Conservation (phyloP, 495 filamentous ascomycete species). For the Cercophora sp. region DNA sequence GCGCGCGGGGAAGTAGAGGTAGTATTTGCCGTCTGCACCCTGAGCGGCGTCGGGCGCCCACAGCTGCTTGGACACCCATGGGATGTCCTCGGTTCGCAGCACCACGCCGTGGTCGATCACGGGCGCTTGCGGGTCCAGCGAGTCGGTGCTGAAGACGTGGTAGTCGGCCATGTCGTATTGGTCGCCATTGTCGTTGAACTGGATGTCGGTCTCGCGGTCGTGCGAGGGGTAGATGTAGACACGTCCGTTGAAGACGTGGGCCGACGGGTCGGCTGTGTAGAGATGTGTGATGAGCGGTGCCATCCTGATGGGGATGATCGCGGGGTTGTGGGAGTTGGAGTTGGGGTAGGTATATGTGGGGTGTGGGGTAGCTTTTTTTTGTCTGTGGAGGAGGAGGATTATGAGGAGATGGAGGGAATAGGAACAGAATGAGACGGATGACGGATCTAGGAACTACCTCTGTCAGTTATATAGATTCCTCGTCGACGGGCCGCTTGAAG, state of each 20-base stretch:
- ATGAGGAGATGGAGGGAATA: background rate
- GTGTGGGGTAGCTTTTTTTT: constrained; percentile 2
- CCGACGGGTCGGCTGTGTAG: constrained; percentile 68
- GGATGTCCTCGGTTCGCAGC: constrained; percentile 50
- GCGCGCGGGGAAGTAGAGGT: constrained; percentile 61
- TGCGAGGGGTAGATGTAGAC: constrained; percentile 66
- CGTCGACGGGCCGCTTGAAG: background rate
- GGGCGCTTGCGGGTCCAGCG: constrained; percentile 43
- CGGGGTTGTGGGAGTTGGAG: constrained; percentile 2
- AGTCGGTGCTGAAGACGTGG: constrained; percentile 55
- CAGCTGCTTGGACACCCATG: constrained; percentile 61
- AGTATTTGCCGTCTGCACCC: constrained; percentile 55
- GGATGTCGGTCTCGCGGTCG: constrained; percentile 58
- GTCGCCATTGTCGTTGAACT: constrained; percentile 74
- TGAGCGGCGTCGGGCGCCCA: constrained; percentile 63
- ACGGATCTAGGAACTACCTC: background rate
- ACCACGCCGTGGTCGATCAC: constrained; percentile 59
- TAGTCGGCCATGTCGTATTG: constrained; percentile 78
- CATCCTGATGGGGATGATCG: constrained; percentile 22
- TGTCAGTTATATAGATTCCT: constrained; percentile 1
- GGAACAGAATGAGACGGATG: background rate
- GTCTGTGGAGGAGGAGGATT: background rate
- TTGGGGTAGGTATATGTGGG: background rate
- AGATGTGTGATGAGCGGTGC: constrained; percentile 58
- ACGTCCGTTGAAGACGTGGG: constrained; percentile 59